Evolutionary conservation across 352 stramenopile genomes (phyloP).

Genomic region (Phytophthora citricola): DNA sequence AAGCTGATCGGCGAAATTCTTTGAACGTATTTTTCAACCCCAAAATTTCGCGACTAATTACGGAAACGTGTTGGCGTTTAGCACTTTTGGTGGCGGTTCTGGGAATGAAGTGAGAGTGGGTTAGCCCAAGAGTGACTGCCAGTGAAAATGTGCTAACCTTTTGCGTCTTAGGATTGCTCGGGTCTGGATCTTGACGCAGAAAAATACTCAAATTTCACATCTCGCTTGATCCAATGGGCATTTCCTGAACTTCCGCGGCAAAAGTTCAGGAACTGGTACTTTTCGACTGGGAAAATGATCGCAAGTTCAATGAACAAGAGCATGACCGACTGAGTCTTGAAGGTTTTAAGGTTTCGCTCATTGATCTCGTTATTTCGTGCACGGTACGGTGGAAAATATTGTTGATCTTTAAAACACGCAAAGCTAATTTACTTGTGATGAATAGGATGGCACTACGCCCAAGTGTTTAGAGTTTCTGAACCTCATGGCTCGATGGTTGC

Average conservation of each 20-base stretch:
- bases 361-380: conserved; percentile 57
- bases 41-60: conserved; percentile 48
- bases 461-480: conserved; percentile 61
- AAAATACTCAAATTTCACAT: conserved; percentile 59
- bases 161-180: conserved; percentile 31
- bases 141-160: conserved; percentile 3
- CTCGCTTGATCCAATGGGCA: conserved; percentile 56
- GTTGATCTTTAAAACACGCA: background rate
- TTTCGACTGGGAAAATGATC: conserved; percentile 57
- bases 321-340: conserved; percentile 47
- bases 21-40: conserved; percentile 49
- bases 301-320: conserved; percentile 56
- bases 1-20: conserved; percentile 14
- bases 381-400: conserved; percentile 35
- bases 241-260: conserved; percentile 54
- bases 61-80: conserved; percentile 55
- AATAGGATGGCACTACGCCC: conserved; percentile 42
- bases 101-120: conserved; percentile 4
- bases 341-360: conserved; percentile 54
- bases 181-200: conserved; percentile 48
- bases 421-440: background rate
- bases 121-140: background rate
- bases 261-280: conserved; percentile 48
- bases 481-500: conserved; percentile 46
- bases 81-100: conserved; percentile 40